A percentile compares a stretch with the other conserved stretches of the same genome.
Evolutionary conservation across 495 filamentous ascomycete species (phyloP).

Genomic region (Daldinia decipiens): DNA sequence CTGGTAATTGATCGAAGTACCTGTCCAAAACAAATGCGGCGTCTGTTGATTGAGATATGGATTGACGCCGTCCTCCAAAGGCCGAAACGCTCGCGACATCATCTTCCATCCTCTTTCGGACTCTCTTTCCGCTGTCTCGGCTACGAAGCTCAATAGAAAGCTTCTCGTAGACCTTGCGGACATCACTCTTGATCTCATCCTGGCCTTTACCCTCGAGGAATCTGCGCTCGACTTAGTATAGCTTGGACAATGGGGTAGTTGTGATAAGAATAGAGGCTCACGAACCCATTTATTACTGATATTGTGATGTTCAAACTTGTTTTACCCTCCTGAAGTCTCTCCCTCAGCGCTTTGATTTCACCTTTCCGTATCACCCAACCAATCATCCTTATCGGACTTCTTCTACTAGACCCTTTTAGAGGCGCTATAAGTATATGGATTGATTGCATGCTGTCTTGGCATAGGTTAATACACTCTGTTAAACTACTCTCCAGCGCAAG

Average conservation of each 20-base stretch:
- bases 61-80: slow-evolving; percentile 22
- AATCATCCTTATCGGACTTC: slow-evolving; percentile 25
- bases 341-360: slow-evolving; percentile 22
- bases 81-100: slow-evolving; percentile 40
- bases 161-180: slow-evolving; percentile 25
- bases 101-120: slow-evolving; percentile 28
- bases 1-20: slow-evolving; percentile 16
- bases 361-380: slow-evolving; percentile 34
- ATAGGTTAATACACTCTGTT: slow-evolving; percentile 25
- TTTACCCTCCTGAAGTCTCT: slow-evolving; percentile 36
- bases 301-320: slow-evolving; percentile 36
- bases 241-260: neutral
- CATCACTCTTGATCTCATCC: slow-evolving; percentile 38
- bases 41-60: slow-evolving; percentile 17
- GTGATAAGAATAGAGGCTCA: neutral
- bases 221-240: slow-evolving; percentile 15
- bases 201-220: slow-evolving; percentile 38
- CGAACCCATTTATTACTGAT: slow-evolving; percentile 30
- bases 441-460: slow-evolving; percentile 23
- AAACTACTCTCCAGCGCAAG: slow-evolving; percentile 25
- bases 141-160: slow-evolving; percentile 23
- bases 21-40: slow-evolving; percentile 13
- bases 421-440: slow-evolving; percentile 22
- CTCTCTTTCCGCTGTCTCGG: slow-evolving; percentile 18
- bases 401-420: slow-evolving; percentile 15